These are phyloP conservation scores for Talaromyces sp. DNA, from an alignment of 2,329 filamentous ascomycete species.

Conservation along the genomic window DNA sequence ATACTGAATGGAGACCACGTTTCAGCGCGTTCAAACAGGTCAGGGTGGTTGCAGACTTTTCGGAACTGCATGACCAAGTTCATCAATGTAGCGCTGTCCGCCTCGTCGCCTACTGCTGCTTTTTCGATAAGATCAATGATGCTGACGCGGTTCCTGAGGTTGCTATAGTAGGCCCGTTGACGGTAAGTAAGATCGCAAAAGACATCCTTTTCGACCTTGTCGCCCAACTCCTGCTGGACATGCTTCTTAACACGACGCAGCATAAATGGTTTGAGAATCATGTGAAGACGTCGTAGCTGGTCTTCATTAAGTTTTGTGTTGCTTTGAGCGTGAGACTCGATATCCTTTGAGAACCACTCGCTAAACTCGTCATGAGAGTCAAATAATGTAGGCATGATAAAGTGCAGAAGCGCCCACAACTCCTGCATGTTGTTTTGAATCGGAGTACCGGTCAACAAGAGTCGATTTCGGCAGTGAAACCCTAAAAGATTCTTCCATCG, in stretches of 20 bases:
- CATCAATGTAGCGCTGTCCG: conserved; percentile 94
- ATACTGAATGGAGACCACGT: conserved; percentile 80
- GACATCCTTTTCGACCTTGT: conserved; percentile 96
- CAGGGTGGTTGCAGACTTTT: conserved; percentile 98
- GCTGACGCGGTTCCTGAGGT: conserved; percentile 92
- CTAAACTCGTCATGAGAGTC: conserved; percentile 53
- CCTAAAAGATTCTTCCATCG: conserved; percentile 93
- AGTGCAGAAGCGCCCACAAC: conserved; percentile 93
- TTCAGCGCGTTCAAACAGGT: conserved; percentile 91
- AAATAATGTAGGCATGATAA: conserved; percentile 99
- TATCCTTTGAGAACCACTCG: conserved; percentile 55
- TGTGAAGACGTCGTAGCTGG: conserved; percentile 91
- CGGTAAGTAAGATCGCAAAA: conserved; percentile 97
- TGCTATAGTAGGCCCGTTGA: conserved; percentile 88
- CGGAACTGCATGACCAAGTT: conserved; percentile 99
- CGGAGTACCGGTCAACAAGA: conserved; percentile 90
- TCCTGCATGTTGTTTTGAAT: conserved; percentile 99
- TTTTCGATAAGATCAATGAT: conserved; percentile 99
- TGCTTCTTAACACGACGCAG: conserved; percentile 99
- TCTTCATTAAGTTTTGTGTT: conserved; percentile 99
- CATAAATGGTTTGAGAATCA: conserved; percentile 99
- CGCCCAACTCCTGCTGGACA: conserved; percentile 95
- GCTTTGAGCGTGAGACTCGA: conserved; percentile 96
- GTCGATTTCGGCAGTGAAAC: conserved; percentile 91
- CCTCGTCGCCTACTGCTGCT: conserved; percentile 86